These are phyloP conservation scores for Zygosaccharomyces pseudobailii DNA, from an alignment of 1,139 yeast genomes.

Conservation along the genomic window DNA sequence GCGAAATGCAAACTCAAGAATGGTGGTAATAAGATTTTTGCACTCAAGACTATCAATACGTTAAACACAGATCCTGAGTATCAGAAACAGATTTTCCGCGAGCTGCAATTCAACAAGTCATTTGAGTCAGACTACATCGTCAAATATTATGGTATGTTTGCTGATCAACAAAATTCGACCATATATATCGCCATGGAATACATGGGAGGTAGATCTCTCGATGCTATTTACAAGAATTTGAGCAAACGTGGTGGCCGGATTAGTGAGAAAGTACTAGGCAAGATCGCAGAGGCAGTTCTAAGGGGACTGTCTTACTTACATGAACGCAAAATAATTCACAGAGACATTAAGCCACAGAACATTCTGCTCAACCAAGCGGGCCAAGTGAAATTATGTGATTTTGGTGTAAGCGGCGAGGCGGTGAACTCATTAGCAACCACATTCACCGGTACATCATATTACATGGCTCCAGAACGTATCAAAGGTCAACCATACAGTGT, in stretches of 20 bases:
- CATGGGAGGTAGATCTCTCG: slow-evolving; percentile 90
- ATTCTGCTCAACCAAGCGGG: slow-evolving; percentile 71
- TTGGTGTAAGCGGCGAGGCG: slow-evolving; percentile 98
- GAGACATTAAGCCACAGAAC: slow-evolving; percentile 93
- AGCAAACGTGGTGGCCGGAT: slow-evolving; percentile 70
- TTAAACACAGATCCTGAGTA: slow-evolving; percentile 80
- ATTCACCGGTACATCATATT: slow-evolving; percentile 93
- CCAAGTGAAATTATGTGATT: slow-evolving; percentile 88
- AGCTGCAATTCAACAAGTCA: slow-evolving; percentile 77
- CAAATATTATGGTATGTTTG: slow-evolving; percentile 85
- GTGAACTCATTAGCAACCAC: slow-evolving; percentile 93
- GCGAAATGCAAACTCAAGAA: slow-evolving; percentile 58
- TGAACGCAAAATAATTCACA: slow-evolving; percentile 80
- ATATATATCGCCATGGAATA: slow-evolving; percentile 93
- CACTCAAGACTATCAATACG: slow-evolving; percentile 64
- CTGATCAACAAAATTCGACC: slow-evolving; percentile 68
- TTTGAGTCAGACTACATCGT: slow-evolving; percentile 85
- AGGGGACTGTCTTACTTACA: slow-evolving; percentile 83
- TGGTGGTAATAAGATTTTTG: slow-evolving; percentile 59
- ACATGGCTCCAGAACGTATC: slow-evolving; percentile 97
- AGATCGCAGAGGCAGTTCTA: slow-evolving; percentile 79
- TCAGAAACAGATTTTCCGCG: slow-evolving; percentile 80
- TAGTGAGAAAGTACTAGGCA: slow-evolving; percentile 88
- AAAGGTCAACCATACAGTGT: slow-evolving; percentile 94
- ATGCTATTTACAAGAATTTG: slow-evolving; percentile 76